Conservation (phyloP, 768 basidiomycete species). For the Naematelia aurantialba region DNA sequence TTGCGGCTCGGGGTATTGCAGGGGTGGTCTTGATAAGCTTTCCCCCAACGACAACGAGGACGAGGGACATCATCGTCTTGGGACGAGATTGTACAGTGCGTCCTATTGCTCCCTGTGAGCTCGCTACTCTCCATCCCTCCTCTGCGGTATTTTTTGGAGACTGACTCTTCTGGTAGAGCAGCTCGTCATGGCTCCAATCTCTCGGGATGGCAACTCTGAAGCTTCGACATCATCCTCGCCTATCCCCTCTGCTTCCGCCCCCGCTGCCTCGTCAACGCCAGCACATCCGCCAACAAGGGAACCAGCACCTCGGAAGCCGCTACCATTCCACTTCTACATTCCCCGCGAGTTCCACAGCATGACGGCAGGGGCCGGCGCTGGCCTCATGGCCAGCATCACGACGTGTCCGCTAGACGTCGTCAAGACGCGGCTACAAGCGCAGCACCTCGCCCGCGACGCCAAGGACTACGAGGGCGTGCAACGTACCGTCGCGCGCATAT, state of each 20-base stretch:
- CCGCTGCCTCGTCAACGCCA: background rate
- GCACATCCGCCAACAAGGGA: background rate
- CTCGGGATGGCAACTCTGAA: constrained; percentile 29
- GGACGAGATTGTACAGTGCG: no score
- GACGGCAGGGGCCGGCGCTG: constrained; percentile 87
- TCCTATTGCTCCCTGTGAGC: no score
- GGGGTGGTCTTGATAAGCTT: background rate
- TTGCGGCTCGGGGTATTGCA: background rate
- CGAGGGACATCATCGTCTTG: no score
- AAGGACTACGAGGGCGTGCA: constrained; percentile 71
- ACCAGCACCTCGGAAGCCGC: background rate
- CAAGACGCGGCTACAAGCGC: constrained; percentile 97
- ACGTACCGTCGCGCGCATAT: constrained; percentile 61
- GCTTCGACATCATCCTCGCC: constrained; percentile 19
- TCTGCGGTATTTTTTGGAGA: no score
- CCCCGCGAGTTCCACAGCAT: constrained; percentile 50
- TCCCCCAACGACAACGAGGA: no score
- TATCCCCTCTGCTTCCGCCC: constrained; percentile 4
- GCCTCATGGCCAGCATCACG: constrained; percentile 83
- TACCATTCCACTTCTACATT: constrained; percentile 15
- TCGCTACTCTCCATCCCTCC: no score
- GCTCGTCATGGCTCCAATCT: constrained; percentile 13
- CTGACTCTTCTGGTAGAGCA: background rate
- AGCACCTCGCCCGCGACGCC: constrained; percentile 66
- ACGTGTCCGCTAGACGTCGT: constrained; percentile 97